phyloP scores from a whole-genome alignment of 2,329 filamentous ascomycete species.

The Aspergillus aculeatus region DNA sequence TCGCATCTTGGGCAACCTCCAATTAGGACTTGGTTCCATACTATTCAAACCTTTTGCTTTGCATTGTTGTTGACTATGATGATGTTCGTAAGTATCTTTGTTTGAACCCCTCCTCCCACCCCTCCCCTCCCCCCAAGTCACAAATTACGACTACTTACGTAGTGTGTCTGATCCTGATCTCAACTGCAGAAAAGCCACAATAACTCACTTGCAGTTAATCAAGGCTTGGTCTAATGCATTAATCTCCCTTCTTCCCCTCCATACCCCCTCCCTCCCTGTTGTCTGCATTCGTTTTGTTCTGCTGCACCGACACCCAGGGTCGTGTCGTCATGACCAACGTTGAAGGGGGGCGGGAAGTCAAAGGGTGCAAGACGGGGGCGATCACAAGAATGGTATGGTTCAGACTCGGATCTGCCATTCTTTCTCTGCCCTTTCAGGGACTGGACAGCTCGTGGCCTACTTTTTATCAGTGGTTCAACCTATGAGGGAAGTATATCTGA shows the following conservation, averaged over 20 bases:
- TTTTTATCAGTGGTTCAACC: not conserved
- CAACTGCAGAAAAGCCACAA: constrained; percentile 5
- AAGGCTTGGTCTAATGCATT: constrained; percentile 4
- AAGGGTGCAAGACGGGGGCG: constrained; percentile 3
- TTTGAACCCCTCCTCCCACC: not conserved
- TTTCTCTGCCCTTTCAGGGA: constrained; percentile 10
- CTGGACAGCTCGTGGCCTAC: constrained; percentile 4
- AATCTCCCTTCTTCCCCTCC: not conserved
- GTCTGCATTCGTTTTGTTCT: constrained; percentile 1
- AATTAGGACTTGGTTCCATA: not conserved
- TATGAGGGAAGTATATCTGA: constrained; percentile 4
- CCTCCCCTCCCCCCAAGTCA: not conserved
- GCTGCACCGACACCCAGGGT: constrained; percentile 5
- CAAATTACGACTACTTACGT: not conserved
- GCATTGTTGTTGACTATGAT: not conserved
- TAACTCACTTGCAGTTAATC: constrained; percentile 3
- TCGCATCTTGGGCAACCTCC: not conserved
- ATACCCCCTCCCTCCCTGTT: not conserved
- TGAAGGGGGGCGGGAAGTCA: constrained; percentile 8
- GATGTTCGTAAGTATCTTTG: not conserved
- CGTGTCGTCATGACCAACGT: constrained; percentile 20
- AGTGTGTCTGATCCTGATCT: not conserved
- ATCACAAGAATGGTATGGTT: constrained; percentile 9
- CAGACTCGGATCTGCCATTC: constrained; percentile 1
- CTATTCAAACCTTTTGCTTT: not conserved